A percentile compares a stretch with the other conserved stretches of the same genome.
These are phyloP conservation scores for Fomes fomentarius DNA, from an alignment of 1,284 basidiomycete genomes.

Conservation along the genomic window DNA sequence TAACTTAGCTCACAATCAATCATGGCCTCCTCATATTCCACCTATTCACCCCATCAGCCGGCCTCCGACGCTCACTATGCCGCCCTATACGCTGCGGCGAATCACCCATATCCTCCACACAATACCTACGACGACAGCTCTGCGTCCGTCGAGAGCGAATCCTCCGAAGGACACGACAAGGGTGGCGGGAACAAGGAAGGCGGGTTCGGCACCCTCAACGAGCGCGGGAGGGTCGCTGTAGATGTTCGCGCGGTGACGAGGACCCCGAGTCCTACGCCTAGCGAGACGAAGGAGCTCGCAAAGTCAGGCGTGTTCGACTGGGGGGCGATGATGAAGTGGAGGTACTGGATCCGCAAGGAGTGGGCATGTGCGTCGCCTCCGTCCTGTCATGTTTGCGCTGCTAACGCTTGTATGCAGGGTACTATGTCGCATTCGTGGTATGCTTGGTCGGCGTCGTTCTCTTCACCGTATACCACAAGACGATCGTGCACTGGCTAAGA, in stretches of 20 bases:
- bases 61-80: conserved; percentile 24
- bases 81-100: conserved; percentile 12
- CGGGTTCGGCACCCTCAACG: conserved; percentile 2
- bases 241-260: conserved; percentile 32
- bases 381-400: neutral
- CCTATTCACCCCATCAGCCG: conserved; percentile 29
- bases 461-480: conserved; percentile 55
- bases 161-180: conserved; percentile 14
- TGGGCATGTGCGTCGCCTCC: conserved; percentile 47
- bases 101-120: conserved; percentile 30
- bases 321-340: conserved; percentile 44
- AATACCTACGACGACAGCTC: conserved; percentile 21
- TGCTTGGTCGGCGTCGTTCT: conserved; percentile 46
- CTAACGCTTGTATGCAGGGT: conserved; percentile 5
- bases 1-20: neutral
- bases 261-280: conserved; percentile 46
- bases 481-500: conserved; percentile 62
- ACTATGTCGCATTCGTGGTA: conserved; percentile 31
- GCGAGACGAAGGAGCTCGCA: conserved; percentile 38
- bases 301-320: conserved; percentile 46
- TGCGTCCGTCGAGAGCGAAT: conserved; percentile 22
- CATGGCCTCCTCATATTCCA: conserved; percentile 35
- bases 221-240: conserved; percentile 10
- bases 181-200: conserved; percentile 9
- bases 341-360: conserved; percentile 52